Percentiles rank a stretch among this genome's conserved stretches.
Evolutionary conservation across 2,329 filamentous ascomycete genomes (phyloP).

Genomic region (Epichloe aotearoae): DNA sequence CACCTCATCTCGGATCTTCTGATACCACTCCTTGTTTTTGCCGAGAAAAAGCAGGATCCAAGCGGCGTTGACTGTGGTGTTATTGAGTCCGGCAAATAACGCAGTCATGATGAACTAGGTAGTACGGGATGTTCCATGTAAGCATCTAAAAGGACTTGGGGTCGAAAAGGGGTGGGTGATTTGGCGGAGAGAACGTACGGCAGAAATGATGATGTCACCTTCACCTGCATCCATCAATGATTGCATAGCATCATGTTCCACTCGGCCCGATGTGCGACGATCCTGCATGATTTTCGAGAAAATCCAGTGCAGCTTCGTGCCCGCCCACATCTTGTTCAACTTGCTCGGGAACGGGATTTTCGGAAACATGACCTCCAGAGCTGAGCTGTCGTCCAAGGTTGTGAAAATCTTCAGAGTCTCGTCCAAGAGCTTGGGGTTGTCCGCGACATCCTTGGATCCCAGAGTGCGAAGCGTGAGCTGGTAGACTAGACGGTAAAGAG

Average conservation of each 20-base stretch:
- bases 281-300: constrained; percentile 34
- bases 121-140: too few relatives aligned
- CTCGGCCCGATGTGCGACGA: constrained; percentile 26
- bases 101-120: constrained; percentile 36
- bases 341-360: constrained; percentile 33
- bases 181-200: constrained; percentile 15
- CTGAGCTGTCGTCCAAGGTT: constrained; percentile 30
- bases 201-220: constrained; percentile 27
- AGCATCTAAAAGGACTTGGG: too few relatives aligned
- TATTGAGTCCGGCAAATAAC: constrained; percentile 44
- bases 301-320: constrained; percentile 33
- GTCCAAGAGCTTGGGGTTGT: constrained; percentile 27
- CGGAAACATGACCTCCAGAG: constrained; percentile 36
- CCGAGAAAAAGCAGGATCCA: constrained; percentile 39
- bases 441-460: constrained; percentile 38
- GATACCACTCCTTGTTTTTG: constrained; percentile 31
- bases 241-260: constrained; percentile 38
- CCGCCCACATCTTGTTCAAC: constrained; percentile 29
- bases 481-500: constrained; percentile 38
- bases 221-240: constrained; percentile 37
- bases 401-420: constrained; percentile 32
- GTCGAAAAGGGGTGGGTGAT: too few relatives aligned
- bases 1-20: constrained; percentile 32
- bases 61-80: constrained; percentile 40
- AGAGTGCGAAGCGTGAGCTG: constrained; percentile 44